Evolutionary conservation across 1,284 basidiomycete genomes (phyloP).

Genomic region (Apiotrichum laibachii): DNA sequence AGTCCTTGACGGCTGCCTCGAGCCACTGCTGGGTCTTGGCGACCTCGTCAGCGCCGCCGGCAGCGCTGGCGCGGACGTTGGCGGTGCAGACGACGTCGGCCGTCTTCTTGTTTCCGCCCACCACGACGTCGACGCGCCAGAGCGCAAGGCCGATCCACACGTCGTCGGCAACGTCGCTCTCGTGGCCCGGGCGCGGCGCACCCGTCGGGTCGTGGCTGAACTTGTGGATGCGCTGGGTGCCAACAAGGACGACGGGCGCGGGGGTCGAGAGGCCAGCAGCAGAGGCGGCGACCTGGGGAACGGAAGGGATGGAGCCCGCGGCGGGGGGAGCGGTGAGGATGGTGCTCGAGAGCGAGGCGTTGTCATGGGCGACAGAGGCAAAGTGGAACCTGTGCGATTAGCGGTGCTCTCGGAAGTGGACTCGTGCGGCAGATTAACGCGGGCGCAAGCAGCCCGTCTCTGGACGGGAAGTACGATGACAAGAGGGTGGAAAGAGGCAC

Average conservation of each 20-base stretch:
- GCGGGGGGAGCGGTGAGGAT: conserved; percentile 49
- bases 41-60: conserved; percentile 62
- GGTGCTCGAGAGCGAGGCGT: conserved; percentile 62
- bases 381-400: conserved; percentile 74
- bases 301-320: conserved; percentile 14
- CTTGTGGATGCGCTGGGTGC: conserved; percentile 70
- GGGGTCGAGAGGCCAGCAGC: conserved; percentile 45
- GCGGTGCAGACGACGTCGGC: conserved; percentile 77
- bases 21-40: conserved; percentile 68
- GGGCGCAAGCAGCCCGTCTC: too few relatives aligned
- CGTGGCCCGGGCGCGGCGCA: conserved; percentile 47
- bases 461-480: too few relatives aligned
- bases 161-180: conserved; percentile 56
- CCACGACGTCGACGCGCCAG: conserved; percentile 57
- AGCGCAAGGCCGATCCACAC: conserved; percentile 75
- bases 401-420: background rate
- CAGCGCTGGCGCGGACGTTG: conserved; percentile 61
- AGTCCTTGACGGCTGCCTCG: conserved; percentile 57
- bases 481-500: too few relatives aligned
- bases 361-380: conserved; percentile 86
- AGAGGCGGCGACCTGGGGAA: conserved; percentile 6
- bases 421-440: background rate
- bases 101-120: conserved; percentile 55
- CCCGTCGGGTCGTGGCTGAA: conserved; percentile 56
- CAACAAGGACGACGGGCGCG: conserved; percentile 59